phyloP scores from a whole-genome alignment of 1,284 basidiomycete species.

The Naganishia cerealis region DNA sequence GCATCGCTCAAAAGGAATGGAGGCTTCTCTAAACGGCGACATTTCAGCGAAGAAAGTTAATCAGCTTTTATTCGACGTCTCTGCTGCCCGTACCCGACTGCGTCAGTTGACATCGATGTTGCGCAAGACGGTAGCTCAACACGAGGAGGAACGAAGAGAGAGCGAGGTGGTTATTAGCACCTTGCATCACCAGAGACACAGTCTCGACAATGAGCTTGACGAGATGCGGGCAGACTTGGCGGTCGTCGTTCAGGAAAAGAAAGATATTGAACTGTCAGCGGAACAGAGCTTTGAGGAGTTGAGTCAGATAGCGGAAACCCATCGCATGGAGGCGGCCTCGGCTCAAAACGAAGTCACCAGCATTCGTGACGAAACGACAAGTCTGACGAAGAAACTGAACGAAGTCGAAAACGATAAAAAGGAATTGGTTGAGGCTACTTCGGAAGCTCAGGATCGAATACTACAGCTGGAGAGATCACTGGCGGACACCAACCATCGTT shows the following conservation, averaged over 20 bases:
- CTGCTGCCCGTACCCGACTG: neutral
- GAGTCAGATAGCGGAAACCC: neutral
- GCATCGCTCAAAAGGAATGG: neutral
- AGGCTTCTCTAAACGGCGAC: neutral
- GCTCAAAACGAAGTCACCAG: neutral
- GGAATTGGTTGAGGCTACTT: neutral
- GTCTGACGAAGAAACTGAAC: neutral
- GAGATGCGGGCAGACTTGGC: neutral
- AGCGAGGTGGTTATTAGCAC: neutral
- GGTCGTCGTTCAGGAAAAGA: neutral
- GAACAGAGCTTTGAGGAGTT: neutral
- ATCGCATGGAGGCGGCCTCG: neutral
- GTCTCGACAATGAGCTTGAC: neutral
- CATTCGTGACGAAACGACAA: neutral
- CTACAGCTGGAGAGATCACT: neutral
- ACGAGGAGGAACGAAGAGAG: neutral
- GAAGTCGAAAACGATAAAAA: neutral
- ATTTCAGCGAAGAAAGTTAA: neutral
- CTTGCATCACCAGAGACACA: neutral
- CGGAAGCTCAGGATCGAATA: neutral
- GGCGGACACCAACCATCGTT: neutral
- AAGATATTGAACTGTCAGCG: neutral
- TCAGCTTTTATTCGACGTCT: neutral
- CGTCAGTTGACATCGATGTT: neutral
- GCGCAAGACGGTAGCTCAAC: neutral